Percentiles rank a stretch among this genome's conserved stretches.
Evolutionary conservation across 83 land plant species (phyloP).

Genomic region (Picea mariana): DNA sequence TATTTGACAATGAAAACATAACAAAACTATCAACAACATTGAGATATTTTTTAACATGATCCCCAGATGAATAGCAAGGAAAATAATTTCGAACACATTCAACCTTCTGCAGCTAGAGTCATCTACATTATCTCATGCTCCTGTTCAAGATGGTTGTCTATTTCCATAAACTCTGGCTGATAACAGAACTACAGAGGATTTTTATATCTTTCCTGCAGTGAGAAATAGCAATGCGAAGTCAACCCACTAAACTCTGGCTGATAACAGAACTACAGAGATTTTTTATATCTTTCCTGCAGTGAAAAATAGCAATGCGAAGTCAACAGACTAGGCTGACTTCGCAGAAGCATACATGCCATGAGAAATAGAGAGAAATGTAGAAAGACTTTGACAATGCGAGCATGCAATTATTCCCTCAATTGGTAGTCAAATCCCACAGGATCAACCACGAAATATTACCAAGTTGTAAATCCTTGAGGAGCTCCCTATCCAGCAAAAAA

Average conservation of each 20-base stretch:
- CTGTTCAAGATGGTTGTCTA: not conserved
- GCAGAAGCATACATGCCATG: not conserved
- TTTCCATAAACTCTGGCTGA: not conserved
- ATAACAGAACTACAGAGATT: no score
- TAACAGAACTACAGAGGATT: no score
- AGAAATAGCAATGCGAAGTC: not conserved
- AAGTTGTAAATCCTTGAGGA: not conserved
- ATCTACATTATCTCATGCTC: no score
- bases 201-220: not conserved
- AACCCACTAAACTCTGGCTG: not conserved
- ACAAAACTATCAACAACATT: not conserved
- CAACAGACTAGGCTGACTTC: not conserved
- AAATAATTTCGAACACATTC: not conserved
- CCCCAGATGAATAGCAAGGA: not conserved
- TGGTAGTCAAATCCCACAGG: slow-evolving; percentile 8
- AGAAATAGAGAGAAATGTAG: not conserved
- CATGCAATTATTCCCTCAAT: not conserved
- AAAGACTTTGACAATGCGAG: not conserved
- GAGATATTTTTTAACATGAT: not conserved
- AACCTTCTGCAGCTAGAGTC: not conserved
- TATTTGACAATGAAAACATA: not conserved
- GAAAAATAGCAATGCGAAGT: not conserved
- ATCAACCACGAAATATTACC: not conserved
- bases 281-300: not conserved
- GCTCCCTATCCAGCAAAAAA: not conserved